These are phyloP conservation scores for Trichoderma arundinaceum DNA, from an alignment of 2,329 filamentous ascomycete genomes.

Conservation along the genomic window DNA sequence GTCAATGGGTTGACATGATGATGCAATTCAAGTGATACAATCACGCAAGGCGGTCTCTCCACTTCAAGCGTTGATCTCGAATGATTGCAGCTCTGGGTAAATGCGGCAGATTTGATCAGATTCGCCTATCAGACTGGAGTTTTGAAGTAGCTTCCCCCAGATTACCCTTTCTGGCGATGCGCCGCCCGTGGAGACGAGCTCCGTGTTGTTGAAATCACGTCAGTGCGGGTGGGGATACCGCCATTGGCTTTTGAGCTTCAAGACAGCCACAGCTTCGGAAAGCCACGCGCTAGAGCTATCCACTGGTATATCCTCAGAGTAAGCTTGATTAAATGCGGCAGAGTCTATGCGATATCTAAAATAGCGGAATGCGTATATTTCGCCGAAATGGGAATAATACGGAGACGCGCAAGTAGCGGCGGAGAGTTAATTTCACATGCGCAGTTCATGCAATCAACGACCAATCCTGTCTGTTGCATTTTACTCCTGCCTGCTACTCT, in stretches of 20 bases:
- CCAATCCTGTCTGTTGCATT: no score
- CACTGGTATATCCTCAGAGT: neutral
- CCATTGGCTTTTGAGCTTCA: constrained; percentile 10
- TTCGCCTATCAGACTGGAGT: neutral
- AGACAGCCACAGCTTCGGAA: neutral
- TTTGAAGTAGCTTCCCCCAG: constrained; percentile 6
- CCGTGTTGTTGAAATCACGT: constrained; percentile 27
- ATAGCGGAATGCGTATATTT: constrained; percentile 14
- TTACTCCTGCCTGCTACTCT: no score
- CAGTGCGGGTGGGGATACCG: constrained; percentile 30
- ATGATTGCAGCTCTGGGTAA: constrained; percentile 22
- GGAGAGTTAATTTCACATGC: neutral
- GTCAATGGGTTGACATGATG: constrained; percentile 1
- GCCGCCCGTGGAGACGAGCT: constrained; percentile 4
- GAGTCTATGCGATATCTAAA: neutral
- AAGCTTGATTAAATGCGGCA: constrained; percentile 1
- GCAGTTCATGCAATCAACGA: no score
- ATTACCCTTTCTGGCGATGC: constrained; percentile 27
- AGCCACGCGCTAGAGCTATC: constrained; percentile 8
- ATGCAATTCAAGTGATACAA: constrained; percentile 26
- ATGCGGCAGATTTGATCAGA: constrained; percentile 1
- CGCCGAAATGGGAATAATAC: neutral
- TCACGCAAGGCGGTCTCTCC: constrained; percentile 24
- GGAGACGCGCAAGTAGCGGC: no score
- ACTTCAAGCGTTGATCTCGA: constrained; percentile 12